A percentile compares a stretch with the other conserved stretches of the same genome.
These are phyloP conservation scores for Hydrangea macrophylla DNA, from an alignment of 148 eudicot genomes.

Conservation along the genomic window DNA sequence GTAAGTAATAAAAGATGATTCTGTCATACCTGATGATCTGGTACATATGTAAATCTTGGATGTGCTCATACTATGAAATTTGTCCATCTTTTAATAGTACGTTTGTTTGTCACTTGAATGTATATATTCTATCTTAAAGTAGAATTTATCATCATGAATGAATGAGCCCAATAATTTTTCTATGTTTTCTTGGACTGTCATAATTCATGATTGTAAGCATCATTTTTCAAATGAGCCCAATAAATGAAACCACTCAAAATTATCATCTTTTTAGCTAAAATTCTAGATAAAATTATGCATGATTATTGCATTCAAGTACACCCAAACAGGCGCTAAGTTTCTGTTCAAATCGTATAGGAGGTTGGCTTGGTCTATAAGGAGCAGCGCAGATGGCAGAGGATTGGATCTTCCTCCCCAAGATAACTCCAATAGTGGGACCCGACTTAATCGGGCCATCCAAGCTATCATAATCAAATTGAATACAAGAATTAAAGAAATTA, in stretches of 20 bases:
- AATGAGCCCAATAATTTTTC: too few species aligned
- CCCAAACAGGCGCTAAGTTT: neutral
- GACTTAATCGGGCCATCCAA: constrained; percentile 54
- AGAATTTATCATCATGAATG: too few species aligned
- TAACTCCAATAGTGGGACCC: constrained; percentile 51
- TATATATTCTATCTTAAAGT: too few species aligned
- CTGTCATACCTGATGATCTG: neutral
- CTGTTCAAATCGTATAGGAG: constrained; percentile 34
- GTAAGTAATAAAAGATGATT: neutral
- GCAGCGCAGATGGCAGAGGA: constrained; percentile 51
- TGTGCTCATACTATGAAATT: too few species aligned
- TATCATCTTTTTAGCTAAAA: too few species aligned
- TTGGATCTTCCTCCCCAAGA: constrained; percentile 40
- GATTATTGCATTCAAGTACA: too few species aligned
- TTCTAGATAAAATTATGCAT: too few species aligned
- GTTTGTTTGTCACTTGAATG: too few species aligned
- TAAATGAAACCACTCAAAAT: neutral
- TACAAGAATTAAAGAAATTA: constrained; percentile 49
- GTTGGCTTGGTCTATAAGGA: constrained; percentile 52
- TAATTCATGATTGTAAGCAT: neutral
- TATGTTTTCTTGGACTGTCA: neutral
- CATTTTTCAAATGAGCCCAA: neutral
- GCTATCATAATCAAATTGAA: constrained; percentile 36
- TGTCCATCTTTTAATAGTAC: too few species aligned
- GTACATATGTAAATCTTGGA: too few species aligned